phyloP scores from a whole-genome alignment of 306 rosid species.

The Prunus armeniaca region DNA sequence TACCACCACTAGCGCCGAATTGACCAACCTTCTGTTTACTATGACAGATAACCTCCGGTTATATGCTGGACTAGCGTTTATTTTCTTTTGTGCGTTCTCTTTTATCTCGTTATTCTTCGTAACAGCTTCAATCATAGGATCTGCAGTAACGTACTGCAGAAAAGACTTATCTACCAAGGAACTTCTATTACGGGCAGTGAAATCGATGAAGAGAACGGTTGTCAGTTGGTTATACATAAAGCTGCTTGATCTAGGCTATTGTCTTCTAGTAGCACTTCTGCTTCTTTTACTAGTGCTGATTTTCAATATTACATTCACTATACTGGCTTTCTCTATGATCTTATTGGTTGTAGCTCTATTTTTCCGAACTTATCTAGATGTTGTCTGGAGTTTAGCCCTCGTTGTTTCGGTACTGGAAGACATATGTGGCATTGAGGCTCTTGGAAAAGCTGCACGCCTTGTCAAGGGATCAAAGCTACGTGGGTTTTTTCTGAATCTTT shows the following conservation, averaged over 20 bases:
- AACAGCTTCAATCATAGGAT: not conserved
- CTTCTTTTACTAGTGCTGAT: not conserved
- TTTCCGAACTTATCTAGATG: slow-evolving; percentile 8
- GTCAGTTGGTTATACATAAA: slow-evolving; percentile 14
- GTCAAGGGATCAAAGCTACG: slow-evolving; percentile 11
- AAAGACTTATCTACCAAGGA: not conserved
- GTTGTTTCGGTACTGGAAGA: slow-evolving; percentile 26
- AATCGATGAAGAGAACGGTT: slow-evolving; percentile 10
- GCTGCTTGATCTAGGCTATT: slow-evolving; percentile 13
- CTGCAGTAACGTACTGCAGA: not conserved
- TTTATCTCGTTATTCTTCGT: not conserved
- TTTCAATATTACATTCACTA: not conserved
- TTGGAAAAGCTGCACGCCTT: slow-evolving; percentile 26
- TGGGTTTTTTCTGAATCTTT: slow-evolving; percentile 24
- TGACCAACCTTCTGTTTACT: not conserved
- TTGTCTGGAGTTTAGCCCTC: slow-evolving; percentile 30
- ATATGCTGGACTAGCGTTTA: not conserved
- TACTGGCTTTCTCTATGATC: not conserved
- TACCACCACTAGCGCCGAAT: not conserved
- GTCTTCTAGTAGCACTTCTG: not conserved
- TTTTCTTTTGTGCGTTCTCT: not conserved
- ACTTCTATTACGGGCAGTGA: not conserved
- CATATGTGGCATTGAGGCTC: slow-evolving; percentile 24
- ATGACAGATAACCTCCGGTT: not conserved
- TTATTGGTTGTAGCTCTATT: not conserved